Evolutionary conservation across 176 grass and related monocot species (phyloP), one percentile per base, ranked within the genome.

Genomic region (Themeda triandra): DNA sequence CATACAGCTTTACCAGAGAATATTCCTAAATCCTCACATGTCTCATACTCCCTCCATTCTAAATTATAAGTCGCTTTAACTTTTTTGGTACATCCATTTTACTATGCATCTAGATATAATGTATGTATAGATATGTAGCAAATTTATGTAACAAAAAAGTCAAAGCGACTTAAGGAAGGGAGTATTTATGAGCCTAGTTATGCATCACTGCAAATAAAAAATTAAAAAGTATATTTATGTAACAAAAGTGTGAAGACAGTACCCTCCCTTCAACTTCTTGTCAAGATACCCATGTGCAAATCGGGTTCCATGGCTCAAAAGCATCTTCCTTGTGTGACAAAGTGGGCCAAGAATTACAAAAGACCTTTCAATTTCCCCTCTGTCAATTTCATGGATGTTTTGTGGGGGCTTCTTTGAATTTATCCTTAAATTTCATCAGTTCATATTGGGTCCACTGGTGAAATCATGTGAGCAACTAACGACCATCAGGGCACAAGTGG

Each of bases 291-390:
- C 46, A 81, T 79, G 82, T 23, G 92, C 91, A 76, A 66, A 77
- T 78, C 76, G 71, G 80, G 93, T 90, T 73, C 96, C 96, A 90
- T 95, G 87, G 87, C 85, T 88, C 24, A 71, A 90, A 80, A 95
- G 91, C 78, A 93, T 49, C 51, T 89, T 95, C 51, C 68, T 78
- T 71, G 89, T 86, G 85, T 86, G 83, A 59, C 53, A 93, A 87
- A 98, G 79, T 75, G 92, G 80, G 83, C 81, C 49, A 28, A 95
- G 85, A 79, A 65, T 84, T 71, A 56, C 45, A 88, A 95, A 98
- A 76, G 35, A 89, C 77, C 49, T 83, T 69, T 42, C 39, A 30
- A 95, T 87, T 84, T 98, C 85, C 23, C 64, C 80, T 86, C 91
- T 91, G 28, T 87, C 86, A 41, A 42, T 54, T 15, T 84, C 69